Base-by-base conservation (phyloP, 1,284 basidiomycete genomes). In the Erythrobasidium hasegawianum region DNA sequence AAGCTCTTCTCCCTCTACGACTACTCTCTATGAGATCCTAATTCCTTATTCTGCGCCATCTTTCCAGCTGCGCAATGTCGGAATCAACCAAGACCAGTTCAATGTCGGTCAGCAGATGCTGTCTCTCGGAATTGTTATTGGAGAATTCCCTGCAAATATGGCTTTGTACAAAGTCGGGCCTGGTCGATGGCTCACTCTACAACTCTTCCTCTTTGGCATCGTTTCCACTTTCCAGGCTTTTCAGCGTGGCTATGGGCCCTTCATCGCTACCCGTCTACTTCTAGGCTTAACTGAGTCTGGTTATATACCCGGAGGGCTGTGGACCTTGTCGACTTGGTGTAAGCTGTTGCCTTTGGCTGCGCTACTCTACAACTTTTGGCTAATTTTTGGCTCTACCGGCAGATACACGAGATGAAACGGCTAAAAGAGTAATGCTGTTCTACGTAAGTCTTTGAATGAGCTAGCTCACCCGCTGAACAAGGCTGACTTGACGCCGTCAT, bases 61-160 rank as follows among this genome's bases (percentile, higher is more conserved):
- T 33, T 33, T 11, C 41, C 41, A 69, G 22, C 56, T 75, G 57
- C 67, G 71, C 41, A 69, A 74, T 33, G 69, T 76, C 8, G 72
- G 73, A 0, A 75, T 77, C 66, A 69, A 60, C 10, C 75, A 75
- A 55, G 68, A 76, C 49, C 73, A 76, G 24, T 75, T 74, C 72
- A 77, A 77, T 69, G 71, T 67, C 24, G 75, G 75, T 14, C 73
- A 75, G 58, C 65, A 72, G 0, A 62, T 77, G 20, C 67, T 77
- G 5, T 77, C 71, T 53, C 67, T 76, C 40, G 75, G 75, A 41
- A 77, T 77, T 65, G 71, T 77, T 26, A 66, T 77, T 1, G 69
- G 76, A 41, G 76, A 77, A 60, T 72, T 77, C 43, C 77, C 76
- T 0, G 73, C 73, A 69, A 71, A 14, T 74, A 73, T 75, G 64